Evolutionary conservation across 2,329 filamentous ascomycete genomes (phyloP).

Genomic region (Sclerotinia spermophila): DNA sequence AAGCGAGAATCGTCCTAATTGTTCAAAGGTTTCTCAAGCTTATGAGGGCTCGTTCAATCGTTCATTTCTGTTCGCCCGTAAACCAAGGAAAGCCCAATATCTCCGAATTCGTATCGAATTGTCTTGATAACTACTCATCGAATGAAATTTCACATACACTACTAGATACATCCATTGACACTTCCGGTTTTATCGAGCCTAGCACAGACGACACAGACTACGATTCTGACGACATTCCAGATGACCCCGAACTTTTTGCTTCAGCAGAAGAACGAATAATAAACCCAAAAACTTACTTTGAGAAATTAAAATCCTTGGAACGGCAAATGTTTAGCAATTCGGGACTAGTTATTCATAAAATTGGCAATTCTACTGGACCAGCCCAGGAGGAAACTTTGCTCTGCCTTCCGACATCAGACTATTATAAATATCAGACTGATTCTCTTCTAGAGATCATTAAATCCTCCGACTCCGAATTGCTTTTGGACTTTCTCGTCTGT

Average conservation of each 20-base stretch:
- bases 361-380: neutral
- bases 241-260: neutral
- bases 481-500: neutral
- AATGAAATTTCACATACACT: neutral
- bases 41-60: neutral
- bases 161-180: neutral
- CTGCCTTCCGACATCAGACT: neutral
- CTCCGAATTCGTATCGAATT: neutral
- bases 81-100: neutral
- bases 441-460: neutral
- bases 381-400: neutral
- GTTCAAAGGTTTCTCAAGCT: neutral
- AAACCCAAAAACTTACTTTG: neutral
- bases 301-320: conserved; percentile 8
- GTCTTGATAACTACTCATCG: neutral
- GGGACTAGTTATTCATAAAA: neutral
- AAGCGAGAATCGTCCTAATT: neutral
- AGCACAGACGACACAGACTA: neutral
- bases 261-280: conserved; percentile 2
- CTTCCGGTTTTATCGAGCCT: neutral
- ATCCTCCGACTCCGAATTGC: neutral
- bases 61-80: neutral
- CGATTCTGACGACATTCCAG: conserved; percentile 1
- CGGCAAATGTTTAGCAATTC: neutral
- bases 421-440: neutral